Base-by-base conservation (phyloP, 208 protist species). In the Acanthamoeba culbertsoni region DNA sequence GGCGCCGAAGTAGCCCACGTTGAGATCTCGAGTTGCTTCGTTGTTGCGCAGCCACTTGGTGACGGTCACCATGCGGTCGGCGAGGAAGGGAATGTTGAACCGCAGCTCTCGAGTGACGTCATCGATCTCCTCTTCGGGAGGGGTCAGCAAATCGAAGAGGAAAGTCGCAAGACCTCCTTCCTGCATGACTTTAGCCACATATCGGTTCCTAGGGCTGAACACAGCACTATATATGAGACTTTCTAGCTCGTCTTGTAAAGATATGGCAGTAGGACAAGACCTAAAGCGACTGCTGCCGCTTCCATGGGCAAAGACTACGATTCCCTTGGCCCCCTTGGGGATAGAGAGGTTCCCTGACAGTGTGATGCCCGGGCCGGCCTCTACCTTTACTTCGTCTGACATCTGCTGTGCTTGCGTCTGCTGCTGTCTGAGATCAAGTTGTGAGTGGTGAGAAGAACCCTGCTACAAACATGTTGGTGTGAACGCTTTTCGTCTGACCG, bases 251-350 rank as follows among this genome's bases (percentile, higher is more conserved):
- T 12, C 12, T 8, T 23, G 51, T 23, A 42, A 31, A 8, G 7
- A 42, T 18, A 16, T 7, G 71, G 6, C 7, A n/a, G 59, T 10
- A 68, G 28, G 71, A 82, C 14, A 51, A 88, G n/a, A n/a, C 77
- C 77, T 89, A 33, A 89, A 65, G 37, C 91, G 65, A n/a, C 65
- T 42, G 31, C 46, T 71, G 45, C 91, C 91, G 71, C 71, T 88
- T 28, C 91, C 91, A 42, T 93, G 91, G 12, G 91, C 91, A 45
- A 93, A 93, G 23, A 93, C 63, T 14, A 93, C 91, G 51, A 93
- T 43, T 42, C 91, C 73, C 37, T 43, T 33, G 26, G 91, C 71
- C 26, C 55, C 42, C 2, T 45, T n/a, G 6, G 91, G 91, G 5
- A 93, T 42, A 53, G 26, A 40, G 48, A 93, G 51, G 63, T 93